Base-by-base conservation (phyloP, 164 flowering plant species). In the Magnolia sinica region DNA sequence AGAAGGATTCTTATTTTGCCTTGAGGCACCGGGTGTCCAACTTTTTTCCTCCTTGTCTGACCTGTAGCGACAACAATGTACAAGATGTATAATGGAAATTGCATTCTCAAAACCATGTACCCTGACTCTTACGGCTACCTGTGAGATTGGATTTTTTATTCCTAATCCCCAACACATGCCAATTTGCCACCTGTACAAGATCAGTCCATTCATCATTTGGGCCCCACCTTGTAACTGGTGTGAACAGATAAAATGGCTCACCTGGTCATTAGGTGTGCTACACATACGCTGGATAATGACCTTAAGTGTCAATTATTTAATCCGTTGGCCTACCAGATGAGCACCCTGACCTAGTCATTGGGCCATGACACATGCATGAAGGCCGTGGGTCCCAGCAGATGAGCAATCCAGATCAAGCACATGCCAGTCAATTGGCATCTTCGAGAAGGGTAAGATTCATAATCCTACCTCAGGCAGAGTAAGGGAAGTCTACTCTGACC, bases 31-130 rank as follows among this genome's bases (percentile, higher is more conserved):
- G 8, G 74, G 72, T 51, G 74, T 72, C 75, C 55, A 58, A 5
- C 80, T 86, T 76, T 74, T 80, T 79, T 84, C 87, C 82, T 78
- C 73, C 51, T 77, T 83, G 74, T 81, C 23, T 4, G 88, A 86
- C 75, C 95, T 92, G 83, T 23, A 77, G 79, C 50, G 78, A 5
- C 70, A 74, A 45, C 16, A 73, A 70, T 14, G 31, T 71, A 63
- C 9, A 1, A 49, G 72, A 68, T 11, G 45, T 63, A 50, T 16
- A 69, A 3, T 70, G 61, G 11, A 69, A 3, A 70, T 68, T 7
- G 68, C 50, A 27, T 24, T 74, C 27, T 7, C 19, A 3, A 67
- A 24, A 77, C 51, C 29, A 74, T 74, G 24, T 74, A 64, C 8
- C 11, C 20, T 19, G 59, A 3, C 45, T 37, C 0, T 50, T 24